Base-by-base conservation (phyloP, 2,329 filamentous ascomycete genomes). In the Arthroderma sp. region DNA sequence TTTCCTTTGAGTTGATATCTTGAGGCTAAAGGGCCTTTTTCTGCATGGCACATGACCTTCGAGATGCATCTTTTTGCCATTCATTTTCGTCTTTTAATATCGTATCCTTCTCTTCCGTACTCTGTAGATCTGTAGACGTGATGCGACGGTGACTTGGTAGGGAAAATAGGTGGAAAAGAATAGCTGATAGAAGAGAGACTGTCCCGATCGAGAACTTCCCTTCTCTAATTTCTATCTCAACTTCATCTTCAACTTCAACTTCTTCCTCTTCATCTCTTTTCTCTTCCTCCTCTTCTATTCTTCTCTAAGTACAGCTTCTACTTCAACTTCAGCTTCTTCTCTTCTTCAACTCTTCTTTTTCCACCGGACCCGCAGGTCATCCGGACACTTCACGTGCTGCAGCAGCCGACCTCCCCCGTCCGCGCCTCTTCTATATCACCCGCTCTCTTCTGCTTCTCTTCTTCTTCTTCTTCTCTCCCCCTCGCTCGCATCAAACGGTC, bases 371-470 rank as follows among this genome's bases (percentile, higher is more conserved):
- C 47, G 47, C 47, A 51, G 59, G 59, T 60, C 59, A 60, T 54
- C 59, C 49, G 59, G 59, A 60, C 59, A 60, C 15, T 52, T 56
- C 59, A 58, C 56, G 59, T 58, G 56, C 44, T 33, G 47, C 56
- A 41, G 37, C 37, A 55, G 33, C 52, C 52, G 37, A 38, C 52
- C 33, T 54, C 25, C 28, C 28, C 49, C 52, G 33, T 54, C 37
- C 52, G 51, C 51, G 37, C 37, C 52, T 41, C 47, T 51, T 51
- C 47, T 51, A 51, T 11, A 15, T 39, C 25, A 19, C 38, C 47
- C 25, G 9, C 51, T 38, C 38, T n/a, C n/a, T n/a, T n/a, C n/a
- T n/a, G n/a, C n/a, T n/a, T n/a, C n/a, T n/a, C n/a, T n/a, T n/a
- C n/a, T n/a, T n/a, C n/a, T 41, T 52, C 19, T 19, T 35, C 19